Evolutionary conservation across 179 eudicot genomes (phyloP), one percentile per base, ranked within the genome.

Genomic region (Silene coronaria): DNA sequence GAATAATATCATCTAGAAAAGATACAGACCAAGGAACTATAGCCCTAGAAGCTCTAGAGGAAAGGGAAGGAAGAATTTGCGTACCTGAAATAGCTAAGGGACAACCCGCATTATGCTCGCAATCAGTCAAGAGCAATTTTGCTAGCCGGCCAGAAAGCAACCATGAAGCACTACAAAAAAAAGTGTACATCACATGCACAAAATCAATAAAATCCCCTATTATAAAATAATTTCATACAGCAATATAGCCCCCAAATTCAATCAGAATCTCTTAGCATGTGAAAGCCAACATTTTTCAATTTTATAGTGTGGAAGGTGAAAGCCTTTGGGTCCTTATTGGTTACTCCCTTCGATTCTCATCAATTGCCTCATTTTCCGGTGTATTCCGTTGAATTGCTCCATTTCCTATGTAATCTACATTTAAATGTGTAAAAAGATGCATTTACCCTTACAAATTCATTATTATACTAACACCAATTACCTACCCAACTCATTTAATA

Each of bases 81-180:
- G 46, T 88, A 82, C 99, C 99, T 86, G 99, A 89, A 78, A 89
- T 83, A 59, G 96, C 88, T 88, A 95, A 86, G 75, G 92, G 85
- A 85, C 90, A 88, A 75, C 77, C 84, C 66, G 67, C 79, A 74
- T 90, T 88, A 57, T 85, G 90, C 85, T 89, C 97, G 84, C 96
- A 91, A 84, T 95, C 99, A 71, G 88, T 83, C 85, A 89, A 72
- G 72, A 95, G 86, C 97, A 92, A 83, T 80, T 87, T 92, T 57
- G 91, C 96, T 70, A 95, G 97, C 70, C 92, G 87, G 77, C 97
- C 97, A 70, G 97, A 88, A 71, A 89, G 91, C 83, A 88, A 75
- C 96, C 93, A 89, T 10, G 97, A 85, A 71, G 88, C 89, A 80
- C 99, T 89, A 82, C 71, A 34, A 28, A 74, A 61, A 61, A 73